Evolutionary conservation across 352 stramenopile species (phyloP).

Genomic region (Globisporangium mamillatum): DNA sequence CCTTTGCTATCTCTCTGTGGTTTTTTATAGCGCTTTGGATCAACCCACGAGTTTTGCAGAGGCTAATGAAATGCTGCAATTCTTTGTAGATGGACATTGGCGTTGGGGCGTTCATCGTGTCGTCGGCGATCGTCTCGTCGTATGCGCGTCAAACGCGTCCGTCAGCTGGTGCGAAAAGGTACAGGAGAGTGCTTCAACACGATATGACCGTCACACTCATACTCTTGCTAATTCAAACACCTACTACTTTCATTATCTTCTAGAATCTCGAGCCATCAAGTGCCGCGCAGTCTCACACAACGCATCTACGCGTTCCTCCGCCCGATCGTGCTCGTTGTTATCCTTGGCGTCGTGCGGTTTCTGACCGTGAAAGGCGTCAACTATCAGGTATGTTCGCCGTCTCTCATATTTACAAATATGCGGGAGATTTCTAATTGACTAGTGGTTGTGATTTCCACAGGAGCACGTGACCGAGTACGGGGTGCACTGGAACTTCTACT

Average conservation of each 20-base stretch:
- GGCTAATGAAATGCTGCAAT: background rate
- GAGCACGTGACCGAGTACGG: constrained; percentile 98
- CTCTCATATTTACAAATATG: background rate
- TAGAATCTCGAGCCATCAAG: background rate
- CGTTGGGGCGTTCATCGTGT: constrained; percentile 93
- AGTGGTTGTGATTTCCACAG: constrained; percentile 22
- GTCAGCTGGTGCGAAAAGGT: constrained; percentile 24
- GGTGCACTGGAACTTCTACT: constrained; percentile 99
- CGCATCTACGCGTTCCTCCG: constrained; percentile 57
- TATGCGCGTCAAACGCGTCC: constrained; percentile 54
- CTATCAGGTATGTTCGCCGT: constrained; percentile 64
- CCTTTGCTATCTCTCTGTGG: background rate
- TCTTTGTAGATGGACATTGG: constrained; percentile 94
- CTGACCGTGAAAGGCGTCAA: constrained; percentile 82
- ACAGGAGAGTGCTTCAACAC: background rate
- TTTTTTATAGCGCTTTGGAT: background rate
- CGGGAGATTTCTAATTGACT: background rate
- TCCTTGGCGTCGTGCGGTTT: constrained; percentile 71
- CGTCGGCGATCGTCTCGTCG: constrained; percentile 72
- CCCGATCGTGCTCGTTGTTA: constrained; percentile 63
- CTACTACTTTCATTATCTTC: background rate
- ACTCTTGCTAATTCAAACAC: background rate
- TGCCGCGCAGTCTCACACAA: constrained; percentile 7
- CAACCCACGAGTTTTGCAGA: background rate
- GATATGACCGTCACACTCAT: background rate